These are phyloP conservation scores for Choiromyces venosus DNA, from an alignment of 495 filamentous ascomycete genomes.

Conservation along the genomic window DNA sequence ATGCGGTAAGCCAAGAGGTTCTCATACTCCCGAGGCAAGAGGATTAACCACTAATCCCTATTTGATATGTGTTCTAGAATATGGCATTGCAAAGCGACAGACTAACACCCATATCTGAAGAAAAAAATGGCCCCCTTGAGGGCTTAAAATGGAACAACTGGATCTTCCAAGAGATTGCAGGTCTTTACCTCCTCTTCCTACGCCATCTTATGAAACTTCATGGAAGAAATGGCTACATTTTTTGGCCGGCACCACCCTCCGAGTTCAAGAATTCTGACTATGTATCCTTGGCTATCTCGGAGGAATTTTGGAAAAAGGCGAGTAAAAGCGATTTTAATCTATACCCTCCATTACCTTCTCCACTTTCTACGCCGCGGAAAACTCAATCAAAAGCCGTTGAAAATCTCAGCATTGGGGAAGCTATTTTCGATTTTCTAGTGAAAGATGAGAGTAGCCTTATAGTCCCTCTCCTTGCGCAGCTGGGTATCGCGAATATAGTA, in stretches of 20 bases:
- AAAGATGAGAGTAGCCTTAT: conserved; percentile 10
- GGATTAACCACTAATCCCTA: background rate
- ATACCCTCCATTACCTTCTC: conserved; percentile 24
- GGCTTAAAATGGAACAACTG: conserved; percentile 45
- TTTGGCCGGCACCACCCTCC: conserved; percentile 43
- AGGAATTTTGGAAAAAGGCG: conserved; percentile 23
- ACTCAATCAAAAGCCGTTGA: background rate
- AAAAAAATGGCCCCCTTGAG: conserved; percentile 16
- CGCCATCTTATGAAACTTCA: conserved; percentile 33
- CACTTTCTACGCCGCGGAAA: conserved; percentile 22
- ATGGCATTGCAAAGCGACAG: conserved; percentile 42
- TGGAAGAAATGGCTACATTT: conserved; percentile 37
- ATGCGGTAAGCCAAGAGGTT: conserved; percentile 41
- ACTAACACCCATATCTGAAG: conserved; percentile 38
- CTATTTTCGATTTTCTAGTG: conserved; percentile 22
- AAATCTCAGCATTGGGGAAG: conserved; percentile 14
- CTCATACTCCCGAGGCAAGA: conserved; percentile 28
- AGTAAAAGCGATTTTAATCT: conserved; percentile 9
- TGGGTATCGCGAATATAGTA: conserved; percentile 21
- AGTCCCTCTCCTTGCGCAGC: conserved; percentile 15
- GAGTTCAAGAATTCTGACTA: background rate
- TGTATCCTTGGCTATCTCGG: conserved; percentile 24
- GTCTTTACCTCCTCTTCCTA: conserved; percentile 44
- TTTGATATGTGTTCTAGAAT: background rate
- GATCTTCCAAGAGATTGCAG: conserved; percentile 43